phyloP scores from a whole-genome alignment of 345 rosid genomes.

The Cardamine resedifolia region DNA sequence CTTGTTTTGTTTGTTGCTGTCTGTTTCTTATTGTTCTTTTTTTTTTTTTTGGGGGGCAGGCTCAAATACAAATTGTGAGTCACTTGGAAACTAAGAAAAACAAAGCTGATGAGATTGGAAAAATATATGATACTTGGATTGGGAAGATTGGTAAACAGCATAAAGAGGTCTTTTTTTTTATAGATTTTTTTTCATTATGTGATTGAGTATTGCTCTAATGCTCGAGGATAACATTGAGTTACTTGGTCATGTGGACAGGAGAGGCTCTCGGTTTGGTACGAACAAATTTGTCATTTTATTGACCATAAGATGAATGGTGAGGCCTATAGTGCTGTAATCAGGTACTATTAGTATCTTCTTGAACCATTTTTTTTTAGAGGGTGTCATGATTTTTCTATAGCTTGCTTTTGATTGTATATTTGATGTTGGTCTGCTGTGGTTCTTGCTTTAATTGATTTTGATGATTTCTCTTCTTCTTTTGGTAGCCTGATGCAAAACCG shows the following conservation, averaged over 20 bases:
- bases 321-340: constrained; percentile 51
- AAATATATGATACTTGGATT: constrained; percentile 68
- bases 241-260: constrained; percentile 47
- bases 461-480: constrained; percentile 24
- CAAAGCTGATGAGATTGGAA: constrained; percentile 40
- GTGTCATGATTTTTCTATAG: neutral
- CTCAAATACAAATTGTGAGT: constrained; percentile 56
- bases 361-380: neutral
- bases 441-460: neutral
- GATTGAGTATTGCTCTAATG: neutral
- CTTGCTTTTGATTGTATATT: too few relatives aligned
- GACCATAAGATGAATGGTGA: constrained; percentile 47
- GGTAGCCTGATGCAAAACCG: constrained; percentile 58
- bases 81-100: constrained; percentile 39
- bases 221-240: constrained; percentile 7
- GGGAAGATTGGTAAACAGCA: constrained; percentile 49
- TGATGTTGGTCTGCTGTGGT: neutral
- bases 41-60: constrained; percentile 38
- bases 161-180: constrained; percentile 45
- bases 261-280: constrained; percentile 56
- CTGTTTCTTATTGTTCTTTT: neutral
- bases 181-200: neutral
- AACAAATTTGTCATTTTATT: constrained; percentile 60
- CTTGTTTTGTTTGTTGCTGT: neutral
- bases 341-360: constrained; percentile 43